phyloP scores from a whole-genome alignment of 176 grass and related monocot species.

The Tillandsia fasciculata region DNA sequence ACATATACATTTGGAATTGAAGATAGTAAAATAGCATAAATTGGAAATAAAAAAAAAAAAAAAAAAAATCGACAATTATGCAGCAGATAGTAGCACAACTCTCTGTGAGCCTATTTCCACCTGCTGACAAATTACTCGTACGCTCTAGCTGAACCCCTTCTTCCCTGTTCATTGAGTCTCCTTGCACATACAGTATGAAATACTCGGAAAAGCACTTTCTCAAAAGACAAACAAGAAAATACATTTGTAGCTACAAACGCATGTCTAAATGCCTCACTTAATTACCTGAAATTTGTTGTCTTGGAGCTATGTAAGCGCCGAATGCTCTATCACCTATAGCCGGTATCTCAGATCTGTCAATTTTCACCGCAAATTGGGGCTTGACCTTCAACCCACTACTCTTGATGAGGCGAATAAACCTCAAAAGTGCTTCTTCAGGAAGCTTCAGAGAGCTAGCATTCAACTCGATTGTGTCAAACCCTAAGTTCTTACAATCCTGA shows the following conservation, averaged over 20 bases:
- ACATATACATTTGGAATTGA: neutral
- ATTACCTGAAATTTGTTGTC: constrained; percentile 45
- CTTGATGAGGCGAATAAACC: constrained; percentile 70
- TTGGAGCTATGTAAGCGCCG: constrained; percentile 55
- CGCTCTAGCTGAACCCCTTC: too few species aligned
- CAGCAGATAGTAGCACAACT: too few species aligned
- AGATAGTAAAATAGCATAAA: too few species aligned
- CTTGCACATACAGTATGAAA: too few species aligned
- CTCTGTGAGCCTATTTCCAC: too few species aligned
- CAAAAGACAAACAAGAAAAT: neutral
- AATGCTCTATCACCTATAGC: constrained; percentile 61
- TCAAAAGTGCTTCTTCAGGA: constrained; percentile 74
- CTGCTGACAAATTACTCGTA: too few species aligned
- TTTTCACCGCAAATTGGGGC: constrained; percentile 71
- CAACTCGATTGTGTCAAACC: constrained; percentile 87
- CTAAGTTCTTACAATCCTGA: constrained; percentile 79
- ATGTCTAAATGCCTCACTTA: neutral
- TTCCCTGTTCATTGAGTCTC: too few species aligned
- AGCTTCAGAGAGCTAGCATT: constrained; percentile 77
- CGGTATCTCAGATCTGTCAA: constrained; percentile 77
- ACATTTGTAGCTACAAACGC: too few species aligned
- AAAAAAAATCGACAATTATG: too few species aligned
- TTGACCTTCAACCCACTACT: constrained; percentile 42
- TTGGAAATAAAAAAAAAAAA: too few species aligned
- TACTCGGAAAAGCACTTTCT: too few species aligned